Conservation (phyloP, 768 basidiomycete species). For the Leccinum variicolor region DNA sequence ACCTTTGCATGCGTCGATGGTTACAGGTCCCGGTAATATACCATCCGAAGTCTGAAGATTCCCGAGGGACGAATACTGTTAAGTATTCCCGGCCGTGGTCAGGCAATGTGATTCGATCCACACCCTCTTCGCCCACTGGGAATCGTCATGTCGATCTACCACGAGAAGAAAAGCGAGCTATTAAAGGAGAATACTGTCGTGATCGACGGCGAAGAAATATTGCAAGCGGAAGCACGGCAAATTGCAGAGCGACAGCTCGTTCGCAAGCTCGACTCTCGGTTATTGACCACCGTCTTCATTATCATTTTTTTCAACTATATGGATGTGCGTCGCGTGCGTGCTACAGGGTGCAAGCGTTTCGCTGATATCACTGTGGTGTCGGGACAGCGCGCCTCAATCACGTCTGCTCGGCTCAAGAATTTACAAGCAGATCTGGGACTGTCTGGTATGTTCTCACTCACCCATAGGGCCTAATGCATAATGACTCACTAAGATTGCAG, state of each 20-base stretch:
- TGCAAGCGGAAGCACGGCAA: constrained; percentile 5
- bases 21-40: no score
- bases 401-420: no score
- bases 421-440: no score
- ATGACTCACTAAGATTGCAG: constrained; percentile 25
- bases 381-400: no score
- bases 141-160: constrained; percentile 9
- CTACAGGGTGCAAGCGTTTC: not conserved
- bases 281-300: constrained; percentile 56
- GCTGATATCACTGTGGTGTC: not conserved
- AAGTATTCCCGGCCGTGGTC: not conserved
- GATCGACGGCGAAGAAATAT: not conserved
- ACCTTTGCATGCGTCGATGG: no score
- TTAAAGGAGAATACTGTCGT: not conserved
- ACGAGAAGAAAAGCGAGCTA: constrained; percentile 14
- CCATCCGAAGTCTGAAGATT: not conserved
- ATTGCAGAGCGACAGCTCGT: constrained; percentile 36
- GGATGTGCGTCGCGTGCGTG: constrained; percentile 39
- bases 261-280: constrained; percentile 51
- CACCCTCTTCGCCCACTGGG: not conserved
- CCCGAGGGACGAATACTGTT: not conserved
- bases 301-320: constrained; percentile 69
- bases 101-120: not conserved
- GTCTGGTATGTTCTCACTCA: no score
- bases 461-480: no score